Evolutionary conservation across 2,329 filamentous ascomycete species (phyloP), one percentile per base, ranked within the genome.

Genomic region (Penicillium thymicola): DNA sequence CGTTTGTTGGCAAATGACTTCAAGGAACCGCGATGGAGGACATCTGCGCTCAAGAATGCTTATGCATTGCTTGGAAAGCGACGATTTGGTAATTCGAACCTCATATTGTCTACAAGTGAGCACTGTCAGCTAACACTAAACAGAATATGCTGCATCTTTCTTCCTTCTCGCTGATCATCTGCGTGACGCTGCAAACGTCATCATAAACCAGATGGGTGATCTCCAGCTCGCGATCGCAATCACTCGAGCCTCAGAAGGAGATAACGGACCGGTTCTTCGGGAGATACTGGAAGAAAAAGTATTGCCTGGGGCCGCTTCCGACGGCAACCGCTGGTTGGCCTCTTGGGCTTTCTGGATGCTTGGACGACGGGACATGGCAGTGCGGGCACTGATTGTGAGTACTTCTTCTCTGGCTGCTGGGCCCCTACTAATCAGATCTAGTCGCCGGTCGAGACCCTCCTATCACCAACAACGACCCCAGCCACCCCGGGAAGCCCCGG

Each of bases 311-410:
- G 94, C 94, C 18, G 86, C 89, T 0, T 82, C 86, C 40, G 87
- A 93, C 61, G 91, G 91, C 2, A 93, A 99, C 69, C 83, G 93
- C 55, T 99, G 94, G 93, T 84, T 96, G 57, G 90, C 92, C 11
- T 94, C 89, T 0, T 99, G 94, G 94, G 90, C 90, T 2, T 96
- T 96, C 70, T 96, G 91, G 88, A 90, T 96, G 82, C 81, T 97
- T 5, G 86, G 86, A 37, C 84, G 89, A 60, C 85, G 87, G 58
- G 89, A 95, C 63, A 89, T 92, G 80, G 89, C 93, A 6, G 91
- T 97, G 7, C 85, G 90, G 51, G 86, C 89, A 7, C 79, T 99
- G 4, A 88, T 96, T 64, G 88, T 91, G 76, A 79, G 86, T 71
- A 16, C 16, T 28, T 4, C 23, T 23, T 28, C n/a, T 11, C 42